phyloP scores from a whole-genome alignment of 495 filamentous ascomycete genomes.

The Aspergillus carlsbadensis region DNA sequence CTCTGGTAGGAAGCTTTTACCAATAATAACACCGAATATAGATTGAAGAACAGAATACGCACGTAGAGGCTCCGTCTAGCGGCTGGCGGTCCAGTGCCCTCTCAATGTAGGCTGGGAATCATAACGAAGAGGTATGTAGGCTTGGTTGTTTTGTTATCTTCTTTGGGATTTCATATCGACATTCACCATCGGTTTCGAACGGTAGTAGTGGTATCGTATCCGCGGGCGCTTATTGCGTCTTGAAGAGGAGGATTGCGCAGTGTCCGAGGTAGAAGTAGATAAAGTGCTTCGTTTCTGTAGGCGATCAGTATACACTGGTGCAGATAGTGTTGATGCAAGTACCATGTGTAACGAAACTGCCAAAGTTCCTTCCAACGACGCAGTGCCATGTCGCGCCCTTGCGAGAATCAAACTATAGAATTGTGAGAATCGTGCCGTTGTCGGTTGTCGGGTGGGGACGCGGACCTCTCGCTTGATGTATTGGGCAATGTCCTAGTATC shows the following conservation, averaged over 20 bases:
- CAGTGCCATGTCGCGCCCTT: conserved; percentile 98
- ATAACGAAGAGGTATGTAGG: conserved; percentile 3
- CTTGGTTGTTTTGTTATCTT: conserved; percentile 1
- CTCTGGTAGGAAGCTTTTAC: conserved; percentile 2
- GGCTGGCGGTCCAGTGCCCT: background rate
- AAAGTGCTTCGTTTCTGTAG: conserved; percentile 95
- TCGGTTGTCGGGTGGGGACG: conserved; percentile 7
- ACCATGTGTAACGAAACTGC: conserved; percentile 99
- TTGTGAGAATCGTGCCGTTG: conserved; percentile 25
- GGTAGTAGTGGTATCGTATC: background rate
- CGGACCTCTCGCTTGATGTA: conserved; percentile 94
- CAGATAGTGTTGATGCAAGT: conserved; percentile 22
- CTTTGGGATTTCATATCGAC: conserved; percentile 7
- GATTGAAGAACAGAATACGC: conserved; percentile 1
- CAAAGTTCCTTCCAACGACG: conserved; percentile 97
- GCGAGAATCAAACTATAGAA: conserved; percentile 74
- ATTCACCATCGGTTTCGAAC: background rate
- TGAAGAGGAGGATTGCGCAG: conserved; percentile 97
- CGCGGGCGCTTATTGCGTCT: conserved; percentile 73
- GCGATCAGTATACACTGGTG: conserved; percentile 10
- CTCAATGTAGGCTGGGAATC: conserved; percentile 12
- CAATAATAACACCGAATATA: conserved; percentile 13
- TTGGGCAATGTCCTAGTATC: conserved; percentile 82
- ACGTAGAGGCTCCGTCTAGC: background rate
- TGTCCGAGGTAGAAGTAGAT: conserved; percentile 99